phyloP scores from a whole-genome alignment of 176 grass and related monocot genomes.

The Triticum monococcum region DNA sequence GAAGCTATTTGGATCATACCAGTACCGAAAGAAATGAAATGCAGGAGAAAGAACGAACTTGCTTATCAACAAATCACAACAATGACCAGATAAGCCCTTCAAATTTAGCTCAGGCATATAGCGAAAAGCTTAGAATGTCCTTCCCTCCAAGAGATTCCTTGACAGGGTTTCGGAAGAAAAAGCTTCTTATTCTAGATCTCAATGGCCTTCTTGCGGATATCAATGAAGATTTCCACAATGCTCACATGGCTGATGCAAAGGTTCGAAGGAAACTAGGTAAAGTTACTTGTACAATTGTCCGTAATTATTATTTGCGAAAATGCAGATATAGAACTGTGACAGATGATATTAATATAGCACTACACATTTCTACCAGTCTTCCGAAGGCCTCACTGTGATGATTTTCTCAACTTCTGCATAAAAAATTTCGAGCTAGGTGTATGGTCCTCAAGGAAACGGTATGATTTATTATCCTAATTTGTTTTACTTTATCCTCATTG shows the following conservation, averaged over 20 bases:
- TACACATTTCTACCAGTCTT: conserved; percentile 54
- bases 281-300: conserved; percentile 11
- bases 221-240: conserved; percentile 46
- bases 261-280: conserved; percentile 79
- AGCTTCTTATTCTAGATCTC: conserved; percentile 94
- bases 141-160: conserved; percentile 28
- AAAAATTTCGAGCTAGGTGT: conserved; percentile 66
- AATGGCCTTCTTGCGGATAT: conserved; percentile 96
- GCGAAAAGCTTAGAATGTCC: conserved; percentile 22
- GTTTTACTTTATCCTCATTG: conserved; percentile 14
- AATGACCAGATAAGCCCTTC: conserved; percentile 8
- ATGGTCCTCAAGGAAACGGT: conserved; percentile 86
- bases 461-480: conserved; percentile 18
- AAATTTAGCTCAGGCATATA: conserved; percentile 24
- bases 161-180: conserved; percentile 41
- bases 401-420: conserved; percentile 78
- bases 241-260: conserved; percentile 61
- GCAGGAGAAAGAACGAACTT: conserved; percentile 19
- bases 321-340: not conserved
- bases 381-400: conserved; percentile 65
- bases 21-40: conserved; percentile 17
- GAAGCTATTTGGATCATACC: conserved; percentile 10
- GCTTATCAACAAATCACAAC: not conserved
- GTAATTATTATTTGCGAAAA: conserved; percentile 27
- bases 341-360: conserved; percentile 27